phyloP scores from a whole-genome alignment of 345 rosid genomes.

The Iberis pinnata region DNA sequence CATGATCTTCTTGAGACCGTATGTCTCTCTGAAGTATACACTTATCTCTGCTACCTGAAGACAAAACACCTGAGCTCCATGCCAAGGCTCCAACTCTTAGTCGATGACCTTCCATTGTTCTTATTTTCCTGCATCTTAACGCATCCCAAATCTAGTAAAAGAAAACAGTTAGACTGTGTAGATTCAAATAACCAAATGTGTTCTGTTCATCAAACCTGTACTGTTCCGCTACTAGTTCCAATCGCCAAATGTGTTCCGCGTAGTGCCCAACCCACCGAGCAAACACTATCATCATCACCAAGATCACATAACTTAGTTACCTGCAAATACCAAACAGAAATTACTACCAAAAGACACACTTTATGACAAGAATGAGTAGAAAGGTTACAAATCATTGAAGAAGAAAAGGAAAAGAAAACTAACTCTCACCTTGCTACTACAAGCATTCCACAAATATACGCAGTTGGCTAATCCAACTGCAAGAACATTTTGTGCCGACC shows the following conservation, averaged over 20 bases:
- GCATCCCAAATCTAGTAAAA: constrained; percentile 84
- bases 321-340: constrained; percentile 29
- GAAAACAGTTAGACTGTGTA: too few species aligned
- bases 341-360: background rate
- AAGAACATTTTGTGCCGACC: constrained; percentile 94
- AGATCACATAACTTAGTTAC: constrained; percentile 94
- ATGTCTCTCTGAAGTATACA: constrained; percentile 85
- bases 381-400: too few species aligned
- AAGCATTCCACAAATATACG: constrained; percentile 98
- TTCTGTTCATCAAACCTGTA: constrained; percentile 81
- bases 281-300: constrained; percentile 77
- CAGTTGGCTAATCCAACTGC: constrained; percentile 94
- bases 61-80: constrained; percentile 76
- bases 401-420: background rate
- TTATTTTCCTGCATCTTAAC: constrained; percentile 58
- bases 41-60: constrained; percentile 98
- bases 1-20: constrained; percentile 68
- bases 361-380: background rate
- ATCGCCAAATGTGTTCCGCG: constrained; percentile 81
- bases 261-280: constrained; percentile 95
- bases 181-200: too few species aligned
- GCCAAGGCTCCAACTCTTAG: constrained; percentile 90
- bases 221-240: constrained; percentile 83
- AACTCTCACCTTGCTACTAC: constrained; percentile 76
- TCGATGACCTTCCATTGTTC: constrained; percentile 98